A percentile compares a stretch with the other conserved stretches of the same genome.
Conservation (phyloP, 495 filamentous ascomycete species). For the Diplogelasinospora grovesii region DNA sequence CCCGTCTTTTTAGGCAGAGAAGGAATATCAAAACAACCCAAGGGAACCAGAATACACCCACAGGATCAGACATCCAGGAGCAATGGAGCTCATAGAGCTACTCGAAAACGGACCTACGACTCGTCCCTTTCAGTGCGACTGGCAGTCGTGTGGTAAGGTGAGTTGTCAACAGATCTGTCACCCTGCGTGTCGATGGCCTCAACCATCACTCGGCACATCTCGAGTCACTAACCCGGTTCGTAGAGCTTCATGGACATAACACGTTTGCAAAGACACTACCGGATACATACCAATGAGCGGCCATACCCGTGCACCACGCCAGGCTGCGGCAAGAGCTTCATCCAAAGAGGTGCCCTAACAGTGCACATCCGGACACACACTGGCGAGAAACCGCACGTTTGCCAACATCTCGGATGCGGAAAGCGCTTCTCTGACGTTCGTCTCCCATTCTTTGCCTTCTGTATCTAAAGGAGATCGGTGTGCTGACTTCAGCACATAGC, state of each 20-base stretch:
- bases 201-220: neutral
- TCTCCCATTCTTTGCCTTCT: constrained; percentile 7
- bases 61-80: constrained; percentile 9
- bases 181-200: neutral
- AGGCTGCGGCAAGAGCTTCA: constrained; percentile 80
- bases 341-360: constrained; percentile 78
- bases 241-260: constrained; percentile 91
- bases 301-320: constrained; percentile 67
- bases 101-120: constrained; percentile 44
- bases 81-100: constrained; percentile 48
- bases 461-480: neutral
- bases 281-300: constrained; percentile 84
- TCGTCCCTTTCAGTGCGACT: constrained; percentile 47
- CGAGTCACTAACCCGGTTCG: constrained; percentile 30
- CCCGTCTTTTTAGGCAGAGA: too few relatives aligned
- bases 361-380: constrained; percentile 83
- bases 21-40: constrained; percentile 7
- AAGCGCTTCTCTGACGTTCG: constrained; percentile 84
- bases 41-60: constrained; percentile 7
- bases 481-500: constrained; percentile 50
- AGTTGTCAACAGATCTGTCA: constrained; percentile 9
- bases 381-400: constrained; percentile 82
- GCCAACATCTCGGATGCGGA: constrained; percentile 66
- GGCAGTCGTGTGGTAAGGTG: constrained; percentile 46
- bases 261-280: constrained; percentile 76